These are phyloP conservation scores for Lodderomyces theae DNA, from an alignment of 1,139 yeast genomes.

Conservation along the genomic window DNA sequence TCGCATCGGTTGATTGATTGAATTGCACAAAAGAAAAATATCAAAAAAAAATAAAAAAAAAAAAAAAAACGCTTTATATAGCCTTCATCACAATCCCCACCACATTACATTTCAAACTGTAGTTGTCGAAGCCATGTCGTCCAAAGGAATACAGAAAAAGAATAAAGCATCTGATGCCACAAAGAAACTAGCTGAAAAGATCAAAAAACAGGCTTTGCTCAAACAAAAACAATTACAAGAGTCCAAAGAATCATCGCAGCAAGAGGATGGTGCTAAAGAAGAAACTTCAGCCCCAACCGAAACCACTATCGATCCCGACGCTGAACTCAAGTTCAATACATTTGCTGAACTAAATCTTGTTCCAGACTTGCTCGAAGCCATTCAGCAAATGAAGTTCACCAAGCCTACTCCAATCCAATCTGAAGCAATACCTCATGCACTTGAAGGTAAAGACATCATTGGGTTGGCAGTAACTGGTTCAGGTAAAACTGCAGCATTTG, in stretches of 20 bases:
- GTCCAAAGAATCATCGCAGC: conserved; percentile 2
- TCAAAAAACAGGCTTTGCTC: conserved; percentile 51
- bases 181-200: conserved; percentile 45
- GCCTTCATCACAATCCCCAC: no score
- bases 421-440: conserved; percentile 87
- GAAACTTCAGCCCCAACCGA: conserved; percentile 5
- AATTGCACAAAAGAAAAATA: no score
- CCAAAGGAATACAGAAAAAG: conserved; percentile 16
- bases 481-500: conserved; percentile 85
- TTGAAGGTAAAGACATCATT: conserved; percentile 79
- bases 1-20: conserved; percentile 12
- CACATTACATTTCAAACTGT: background rate
- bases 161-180: conserved; percentile 23
- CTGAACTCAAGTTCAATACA: conserved; percentile 36
- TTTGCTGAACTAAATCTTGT: conserved; percentile 59
- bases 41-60: conserved; percentile 5
- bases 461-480: conserved; percentile 85
- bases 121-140: conserved; percentile 10
- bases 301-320: conserved; percentile 21
- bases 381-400: conserved; percentile 61
- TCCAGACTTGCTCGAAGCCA: conserved; percentile 79
- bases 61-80: no score
- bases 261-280: conserved; percentile 14
- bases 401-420: conserved; percentile 90
- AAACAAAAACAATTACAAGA: conserved; percentile 20